phyloP scores from a whole-genome alignment of 2,329 filamentous ascomycete genomes.

The Claviceps sorghi region DNA sequence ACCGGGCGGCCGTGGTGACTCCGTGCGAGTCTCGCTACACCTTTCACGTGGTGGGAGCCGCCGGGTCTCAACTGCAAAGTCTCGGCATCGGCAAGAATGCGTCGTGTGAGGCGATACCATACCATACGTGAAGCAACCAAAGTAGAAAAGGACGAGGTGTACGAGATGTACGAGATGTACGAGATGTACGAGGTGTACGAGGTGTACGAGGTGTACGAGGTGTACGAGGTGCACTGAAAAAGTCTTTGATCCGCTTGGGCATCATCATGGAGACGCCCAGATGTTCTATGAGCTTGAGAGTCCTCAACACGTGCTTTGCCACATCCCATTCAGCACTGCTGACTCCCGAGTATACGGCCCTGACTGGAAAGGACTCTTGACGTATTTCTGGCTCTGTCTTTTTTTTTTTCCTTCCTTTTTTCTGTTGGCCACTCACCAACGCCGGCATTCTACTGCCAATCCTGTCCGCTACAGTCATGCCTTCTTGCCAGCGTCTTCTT shows the following conservation, averaged over 20 bases:
- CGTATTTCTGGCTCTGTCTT: no score
- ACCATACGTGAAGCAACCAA: no score
- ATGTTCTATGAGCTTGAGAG: neutral
- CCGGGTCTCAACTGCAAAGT: neutral
- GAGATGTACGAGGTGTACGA: no score
- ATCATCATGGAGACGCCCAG: neutral
- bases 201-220: no score
- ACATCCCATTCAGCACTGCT: neutral
- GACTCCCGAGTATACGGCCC: neutral
- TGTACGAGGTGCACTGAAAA: no score
- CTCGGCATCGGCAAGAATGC: neutral
- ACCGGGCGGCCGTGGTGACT: neutral
- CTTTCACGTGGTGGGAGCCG: neutral
- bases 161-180: no score
- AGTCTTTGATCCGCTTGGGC: neutral
- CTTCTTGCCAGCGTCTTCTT: constrained; percentile 69
- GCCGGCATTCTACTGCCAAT: neutral
- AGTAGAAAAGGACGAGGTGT: no score
- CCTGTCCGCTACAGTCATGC: neutral
- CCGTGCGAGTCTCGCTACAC: no score
- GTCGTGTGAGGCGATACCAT: neutral
- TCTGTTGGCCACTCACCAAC: neutral
- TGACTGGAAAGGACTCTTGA: neutral
- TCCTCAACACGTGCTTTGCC: neutral
- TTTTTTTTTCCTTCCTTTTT: no score